These are phyloP conservation scores for Mycoemilia scoparia DNA, from an alignment of 192 early-diverging fungal genomes.

Conservation along the genomic window DNA sequence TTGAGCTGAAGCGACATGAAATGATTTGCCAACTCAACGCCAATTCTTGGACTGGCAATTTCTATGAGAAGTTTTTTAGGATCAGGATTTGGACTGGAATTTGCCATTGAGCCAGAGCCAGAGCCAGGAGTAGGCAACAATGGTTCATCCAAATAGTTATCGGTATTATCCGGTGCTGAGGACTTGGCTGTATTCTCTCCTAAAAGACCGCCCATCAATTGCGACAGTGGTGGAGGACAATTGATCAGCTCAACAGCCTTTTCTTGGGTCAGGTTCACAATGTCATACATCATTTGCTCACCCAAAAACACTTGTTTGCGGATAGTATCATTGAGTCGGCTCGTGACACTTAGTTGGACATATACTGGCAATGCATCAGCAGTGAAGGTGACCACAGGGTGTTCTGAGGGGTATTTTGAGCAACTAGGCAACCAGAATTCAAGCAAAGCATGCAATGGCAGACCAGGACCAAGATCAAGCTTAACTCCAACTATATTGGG, in stretches of 20 bases:
- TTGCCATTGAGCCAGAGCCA: too few species aligned
- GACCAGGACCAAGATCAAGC: background rate
- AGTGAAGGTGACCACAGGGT: conserved; percentile 43
- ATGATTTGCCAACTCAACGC: background rate
- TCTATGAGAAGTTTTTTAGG: too few species aligned
- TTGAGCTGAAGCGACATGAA: conserved; percentile 4
- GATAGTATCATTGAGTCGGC: conserved; percentile 16
- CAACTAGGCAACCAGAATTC: conserved; percentile 41
- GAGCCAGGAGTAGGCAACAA: too few species aligned
- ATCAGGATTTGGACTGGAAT: too few species aligned
- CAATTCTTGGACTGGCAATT: too few species aligned
- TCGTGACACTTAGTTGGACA: conserved; percentile 37
- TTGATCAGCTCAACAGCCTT: conserved; percentile 14
- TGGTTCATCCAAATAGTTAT: too few species aligned
- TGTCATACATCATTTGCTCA: conserved; percentile 35
- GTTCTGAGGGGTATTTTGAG: conserved; percentile 44
- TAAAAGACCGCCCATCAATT: conserved; percentile 21
- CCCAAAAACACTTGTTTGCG: conserved; percentile 7
- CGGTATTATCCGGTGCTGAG: too few species aligned
- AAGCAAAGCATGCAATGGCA: conserved; percentile 17
- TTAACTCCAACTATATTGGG: background rate
- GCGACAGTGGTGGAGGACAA: conserved; percentile 9
- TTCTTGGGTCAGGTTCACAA: conserved; percentile 36
- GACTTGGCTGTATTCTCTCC: too few species aligned
- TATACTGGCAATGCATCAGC: conserved; percentile 52